These are phyloP conservation scores for Coleophoma eucalyptorum DNA, from an alignment of 2,329 filamentous ascomycete genomes.

Conservation along the genomic window DNA sequence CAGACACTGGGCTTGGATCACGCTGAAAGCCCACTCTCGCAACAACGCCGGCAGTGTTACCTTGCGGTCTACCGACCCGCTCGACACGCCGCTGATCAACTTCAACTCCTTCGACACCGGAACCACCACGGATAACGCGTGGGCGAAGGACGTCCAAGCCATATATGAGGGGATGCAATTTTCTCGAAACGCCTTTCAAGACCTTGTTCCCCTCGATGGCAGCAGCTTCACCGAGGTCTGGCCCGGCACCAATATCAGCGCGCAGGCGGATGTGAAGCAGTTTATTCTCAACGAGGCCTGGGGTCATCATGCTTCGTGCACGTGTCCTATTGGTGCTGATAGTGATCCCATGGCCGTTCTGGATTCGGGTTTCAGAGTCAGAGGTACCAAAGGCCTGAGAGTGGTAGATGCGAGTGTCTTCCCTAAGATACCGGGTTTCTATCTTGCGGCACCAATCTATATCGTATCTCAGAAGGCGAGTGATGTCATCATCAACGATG, in stretches of 20 bases:
- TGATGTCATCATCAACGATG: conserved; percentile 6
- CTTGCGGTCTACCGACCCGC: conserved; percentile 57
- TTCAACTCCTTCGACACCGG: conserved; percentile 52
- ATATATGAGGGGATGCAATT: conserved; percentile 31
- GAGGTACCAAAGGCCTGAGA: conserved; percentile 32
- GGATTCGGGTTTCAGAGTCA: conserved; percentile 31
- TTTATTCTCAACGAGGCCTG: conserved; percentile 46
- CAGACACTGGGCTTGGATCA: conserved; percentile 30
- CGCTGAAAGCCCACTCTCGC: conserved; percentile 55
- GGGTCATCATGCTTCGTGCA: conserved; percentile 54
- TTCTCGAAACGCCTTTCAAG: conserved; percentile 29
- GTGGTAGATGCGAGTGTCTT: conserved; percentile 60
- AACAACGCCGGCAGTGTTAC: conserved; percentile 59
- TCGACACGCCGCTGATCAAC: conserved; percentile 57
- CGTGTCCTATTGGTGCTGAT: conserved; percentile 45
- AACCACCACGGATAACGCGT: conserved; percentile 10
- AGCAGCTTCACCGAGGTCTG: conserved; percentile 37
- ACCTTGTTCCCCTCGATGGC: conserved; percentile 29
- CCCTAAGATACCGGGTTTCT: conserved; percentile 46
- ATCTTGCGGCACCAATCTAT: conserved; percentile 46
- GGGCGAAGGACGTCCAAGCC: conserved; percentile 31
- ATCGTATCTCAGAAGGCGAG: conserved; percentile 56
- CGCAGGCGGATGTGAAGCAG: conserved; percentile 30
- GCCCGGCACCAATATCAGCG: conserved; percentile 34
- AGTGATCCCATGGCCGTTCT: conserved; percentile 42